A percentile compares a stretch with the other conserved stretches of the same genome.
These are phyloP conservation scores for Boletus smithii DNA, from an alignment of 1,284 basidiomycete species.

Conservation along the genomic window DNA sequence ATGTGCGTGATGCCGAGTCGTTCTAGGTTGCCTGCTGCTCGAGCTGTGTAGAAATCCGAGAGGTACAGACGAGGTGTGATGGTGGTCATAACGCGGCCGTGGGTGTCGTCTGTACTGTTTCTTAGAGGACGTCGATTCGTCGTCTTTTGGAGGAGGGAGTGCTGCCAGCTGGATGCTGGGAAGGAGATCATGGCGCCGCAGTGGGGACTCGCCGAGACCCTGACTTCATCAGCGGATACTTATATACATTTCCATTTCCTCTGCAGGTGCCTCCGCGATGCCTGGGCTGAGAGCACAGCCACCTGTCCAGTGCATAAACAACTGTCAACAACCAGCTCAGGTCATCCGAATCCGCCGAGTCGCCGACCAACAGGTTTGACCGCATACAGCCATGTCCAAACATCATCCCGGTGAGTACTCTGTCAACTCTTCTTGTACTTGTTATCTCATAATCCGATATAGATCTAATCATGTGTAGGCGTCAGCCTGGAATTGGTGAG, in stretches of 20 bases:
- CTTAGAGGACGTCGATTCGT: constrained; percentile 14
- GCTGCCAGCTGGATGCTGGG: constrained; percentile 30
- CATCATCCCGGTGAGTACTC: constrained; percentile 77
- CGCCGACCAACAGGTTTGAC: constrained; percentile 11
- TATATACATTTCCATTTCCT: too few relatives aligned
- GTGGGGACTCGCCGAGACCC: neutral
- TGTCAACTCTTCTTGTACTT: neutral
- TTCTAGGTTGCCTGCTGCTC: constrained; percentile 42
- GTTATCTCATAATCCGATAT: constrained; percentile 7
- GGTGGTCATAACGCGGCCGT: constrained; percentile 40
- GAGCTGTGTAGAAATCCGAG: constrained; percentile 57
- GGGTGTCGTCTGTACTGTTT: constrained; percentile 6
- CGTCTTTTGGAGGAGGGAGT: constrained; percentile 23
- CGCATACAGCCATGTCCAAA: constrained; percentile 63
- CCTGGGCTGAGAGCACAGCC: constrained; percentile 23
- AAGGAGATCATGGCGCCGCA: constrained; percentile 32
- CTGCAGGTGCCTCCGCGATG: too few relatives aligned
- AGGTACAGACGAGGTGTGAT: constrained; percentile 66
- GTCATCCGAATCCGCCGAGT: neutral
- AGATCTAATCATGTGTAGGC: constrained; percentile 97
- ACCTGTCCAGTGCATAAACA: constrained; percentile 13
- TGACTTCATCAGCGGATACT: too few relatives aligned
- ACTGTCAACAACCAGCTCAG: constrained; percentile 14
- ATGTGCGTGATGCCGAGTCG: constrained; percentile 68
- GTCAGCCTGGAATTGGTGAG: constrained; percentile 92